Base-by-base conservation (phyloP, 257 asterid species). In the Paraleonurus japonicus region DNA sequence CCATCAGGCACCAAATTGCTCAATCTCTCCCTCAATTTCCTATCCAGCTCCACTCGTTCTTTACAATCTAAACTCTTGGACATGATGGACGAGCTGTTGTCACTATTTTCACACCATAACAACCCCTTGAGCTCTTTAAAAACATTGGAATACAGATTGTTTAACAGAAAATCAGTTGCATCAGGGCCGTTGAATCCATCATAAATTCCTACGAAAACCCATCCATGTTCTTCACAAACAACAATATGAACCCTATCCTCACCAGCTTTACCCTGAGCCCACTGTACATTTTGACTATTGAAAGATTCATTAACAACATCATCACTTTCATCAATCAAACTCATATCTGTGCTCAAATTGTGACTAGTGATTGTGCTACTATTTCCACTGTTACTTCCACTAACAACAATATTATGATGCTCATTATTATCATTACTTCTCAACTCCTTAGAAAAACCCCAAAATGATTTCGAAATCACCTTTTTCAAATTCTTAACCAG, bases 231-330 rank as follows among this genome's bases (percentile, higher is more conserved):
- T 35, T 89, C 96, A 3, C 98, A 92, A 12, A 95, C 78, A 57
- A 89, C 98, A 0, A 95, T 66, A 70, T 92, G 99, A 7, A 95
- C 95, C 64, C 99, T 70, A 77, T 92, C 98, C 57, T 95, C 98
- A 23, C 99, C 99, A 1, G 99, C 98, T 68, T 95, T 95, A 4
- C 99, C 98, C 74, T 92, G 98, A 1, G 99, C 99, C 99, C 99
- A 95, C 79, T 92, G 99, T 61, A 91, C 88, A 66, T 87, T 94
- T 70, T 83, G 92, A 47, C 94, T 86, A 9, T 87, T 84, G 66
- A 88, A 89, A 1, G 96, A 85, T 5, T 87, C 96, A 13, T 80
- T 77, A 7, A 85, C 85, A 23, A 78, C 90, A 28, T 81, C 90
- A 28, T 88, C 95, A 28, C 85, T 80, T 60, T 90, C 96, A 26